A percentile compares a stretch with the other conserved stretches of the same genome.
phyloP scores from a whole-genome alignment of 140 eudicot genomes.

The Cichorium intybus region DNA sequence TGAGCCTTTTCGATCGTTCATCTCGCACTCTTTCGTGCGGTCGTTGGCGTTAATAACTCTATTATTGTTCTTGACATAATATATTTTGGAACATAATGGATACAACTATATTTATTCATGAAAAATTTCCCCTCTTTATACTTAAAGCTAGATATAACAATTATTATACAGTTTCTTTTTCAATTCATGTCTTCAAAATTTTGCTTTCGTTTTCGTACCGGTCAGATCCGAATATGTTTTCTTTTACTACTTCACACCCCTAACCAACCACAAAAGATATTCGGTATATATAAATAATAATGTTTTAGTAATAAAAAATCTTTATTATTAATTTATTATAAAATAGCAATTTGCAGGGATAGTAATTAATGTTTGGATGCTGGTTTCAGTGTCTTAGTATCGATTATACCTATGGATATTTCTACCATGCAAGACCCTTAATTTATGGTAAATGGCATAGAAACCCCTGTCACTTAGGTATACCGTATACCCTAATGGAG shows the following conservation, averaged over 20 bases:
- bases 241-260: not conserved
- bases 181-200: not conserved
- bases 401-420: conserved; percentile 1
- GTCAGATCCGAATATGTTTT: not conserved
- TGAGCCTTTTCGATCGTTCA: no score
- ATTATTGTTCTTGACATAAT: no score
- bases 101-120: not conserved
- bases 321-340: not conserved
- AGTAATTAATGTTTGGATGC: not conserved
- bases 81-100: not conserved
- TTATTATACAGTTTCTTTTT: not conserved
- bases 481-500: no score
- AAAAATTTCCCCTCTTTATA: no score
- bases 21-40: no score
- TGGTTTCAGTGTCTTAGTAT: conserved; percentile 6
- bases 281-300: not conserved
- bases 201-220: not conserved
- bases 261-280: not conserved
- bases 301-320: not conserved
- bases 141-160: no score
- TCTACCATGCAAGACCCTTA: not conserved
- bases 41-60: no score
- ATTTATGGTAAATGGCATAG: not conserved
- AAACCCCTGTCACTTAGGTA: not conserved
- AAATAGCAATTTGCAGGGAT: not conserved